Evolutionary conservation across 371 early-diverging fungal species (phyloP).

Genomic region (Thermomucor indicae-seudaticae): DNA sequence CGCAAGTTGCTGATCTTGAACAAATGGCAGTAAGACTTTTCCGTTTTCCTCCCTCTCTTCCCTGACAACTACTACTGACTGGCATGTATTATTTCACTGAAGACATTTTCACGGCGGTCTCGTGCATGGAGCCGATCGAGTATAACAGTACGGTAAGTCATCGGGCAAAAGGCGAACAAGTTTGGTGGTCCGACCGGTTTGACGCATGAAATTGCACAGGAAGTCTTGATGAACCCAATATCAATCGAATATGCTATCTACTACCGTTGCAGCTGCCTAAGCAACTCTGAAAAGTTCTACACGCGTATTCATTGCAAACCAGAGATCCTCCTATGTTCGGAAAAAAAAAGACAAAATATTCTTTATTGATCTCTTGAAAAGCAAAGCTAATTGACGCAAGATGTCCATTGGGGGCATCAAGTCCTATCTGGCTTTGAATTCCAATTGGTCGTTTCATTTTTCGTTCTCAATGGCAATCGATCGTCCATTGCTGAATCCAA

Average conservation of each 20-base stretch:
- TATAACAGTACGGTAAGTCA: conserved; percentile 3
- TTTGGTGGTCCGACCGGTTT: neutral
- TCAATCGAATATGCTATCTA: neutral
- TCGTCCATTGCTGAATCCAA: no score
- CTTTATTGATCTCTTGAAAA: no score
- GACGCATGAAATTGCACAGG: neutral
- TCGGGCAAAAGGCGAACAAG: neutral
- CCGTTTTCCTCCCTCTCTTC: neutral
- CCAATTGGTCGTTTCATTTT: no score
- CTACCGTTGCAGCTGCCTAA: neutral
- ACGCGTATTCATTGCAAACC: no score
- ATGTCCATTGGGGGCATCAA: no score
- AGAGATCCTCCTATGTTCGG: no score
- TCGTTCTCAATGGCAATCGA: no score
- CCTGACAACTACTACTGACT: conserved; percentile 12
- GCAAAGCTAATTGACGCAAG: no score
- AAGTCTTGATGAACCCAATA: neutral
- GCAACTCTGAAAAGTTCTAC: no score
- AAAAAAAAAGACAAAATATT: no score
- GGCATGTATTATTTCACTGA: conserved; percentile 21
- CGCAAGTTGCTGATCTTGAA: conserved; percentile 23
- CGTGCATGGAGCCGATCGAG: conserved; percentile 14
- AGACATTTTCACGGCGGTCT: conserved; percentile 15
- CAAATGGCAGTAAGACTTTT: neutral
- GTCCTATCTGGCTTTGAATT: no score